Conservation (phyloP, 129 eudicot genomes). For the Mikania micrantha region DNA sequence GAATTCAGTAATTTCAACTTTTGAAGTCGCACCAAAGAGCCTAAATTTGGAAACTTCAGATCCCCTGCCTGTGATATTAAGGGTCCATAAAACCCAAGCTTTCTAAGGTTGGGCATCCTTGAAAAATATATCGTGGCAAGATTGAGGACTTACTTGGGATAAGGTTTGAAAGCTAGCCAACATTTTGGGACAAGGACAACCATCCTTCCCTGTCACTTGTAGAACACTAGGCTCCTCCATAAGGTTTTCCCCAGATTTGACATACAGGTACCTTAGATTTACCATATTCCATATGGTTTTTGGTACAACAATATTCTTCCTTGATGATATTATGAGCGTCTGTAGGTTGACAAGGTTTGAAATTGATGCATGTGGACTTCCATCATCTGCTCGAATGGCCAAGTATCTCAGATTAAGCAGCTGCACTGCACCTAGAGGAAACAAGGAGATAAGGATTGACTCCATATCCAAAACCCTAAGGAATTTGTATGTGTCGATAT, state of each 20-base stretch:
- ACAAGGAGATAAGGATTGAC: neutral
- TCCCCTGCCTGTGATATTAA: neutral
- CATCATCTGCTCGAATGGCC: conserved; percentile 12
- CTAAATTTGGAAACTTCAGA: conserved; percentile 13
- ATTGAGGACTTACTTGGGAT: conserved; percentile 9
- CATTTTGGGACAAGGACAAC: neutral
- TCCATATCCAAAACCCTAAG: conserved; percentile 18
- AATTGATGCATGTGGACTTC: conserved; percentile 14
- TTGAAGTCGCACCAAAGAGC: conserved; percentile 19
- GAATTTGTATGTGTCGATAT: neutral
- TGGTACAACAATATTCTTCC: neutral
- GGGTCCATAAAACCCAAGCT: conserved; percentile 29
- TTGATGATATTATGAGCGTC: conserved; percentile 13
- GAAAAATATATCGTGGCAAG: conserved; percentile 10
- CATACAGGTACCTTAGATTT: conserved; percentile 20
- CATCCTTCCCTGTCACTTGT: neutral
- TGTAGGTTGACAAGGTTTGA: conserved; percentile 23
- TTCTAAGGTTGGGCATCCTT: conserved; percentile 21
- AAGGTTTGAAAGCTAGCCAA: conserved; percentile 24
- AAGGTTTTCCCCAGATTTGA: conserved; percentile 11
- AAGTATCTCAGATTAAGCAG: conserved; percentile 27
- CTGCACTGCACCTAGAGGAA: neutral
- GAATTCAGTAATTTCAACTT: conserved; percentile 19
- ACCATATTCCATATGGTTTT: conserved; percentile 21
- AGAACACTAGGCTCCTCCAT: neutral